These are phyloP conservation scores for Apodospora peruviana DNA, from an alignment of 495 filamentous ascomycete genomes.

Conservation along the genomic window DNA sequence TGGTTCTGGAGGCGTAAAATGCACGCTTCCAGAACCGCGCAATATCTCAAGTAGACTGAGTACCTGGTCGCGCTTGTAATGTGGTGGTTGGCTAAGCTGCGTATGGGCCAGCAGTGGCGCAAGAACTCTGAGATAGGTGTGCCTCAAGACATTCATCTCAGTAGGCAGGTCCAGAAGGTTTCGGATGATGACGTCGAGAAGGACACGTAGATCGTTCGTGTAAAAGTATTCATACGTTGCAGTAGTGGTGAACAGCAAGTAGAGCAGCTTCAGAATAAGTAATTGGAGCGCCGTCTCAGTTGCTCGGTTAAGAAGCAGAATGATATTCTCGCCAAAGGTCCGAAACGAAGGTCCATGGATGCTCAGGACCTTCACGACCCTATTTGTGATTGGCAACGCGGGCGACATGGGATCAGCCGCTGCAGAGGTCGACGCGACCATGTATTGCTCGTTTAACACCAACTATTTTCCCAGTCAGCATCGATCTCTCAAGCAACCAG, in stretches of 20 bases:
- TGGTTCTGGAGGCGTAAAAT: constrained; percentile 87
- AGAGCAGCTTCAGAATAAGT: constrained; percentile 89
- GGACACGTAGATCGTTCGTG: constrained; percentile 90
- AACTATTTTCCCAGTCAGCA: constrained; percentile 48
- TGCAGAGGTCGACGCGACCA: constrained; percentile 64
- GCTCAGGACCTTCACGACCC: constrained; percentile 84
- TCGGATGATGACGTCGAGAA: constrained; percentile 92
- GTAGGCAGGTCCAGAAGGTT: constrained; percentile 90
- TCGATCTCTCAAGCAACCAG: background rate
- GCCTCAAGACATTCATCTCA: constrained; percentile 71
- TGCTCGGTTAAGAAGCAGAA: constrained; percentile 91
- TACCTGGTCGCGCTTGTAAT: constrained; percentile 91
- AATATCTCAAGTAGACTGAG: constrained; percentile 67
- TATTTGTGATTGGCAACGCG: constrained; percentile 67
- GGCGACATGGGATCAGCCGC: constrained; percentile 47
- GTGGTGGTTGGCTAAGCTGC: constrained; percentile 73
- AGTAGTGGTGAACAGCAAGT: constrained; percentile 86
- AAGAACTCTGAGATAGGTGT: constrained; percentile 96
- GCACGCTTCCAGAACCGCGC: constrained; percentile 53
- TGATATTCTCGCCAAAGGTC: constrained; percentile 97
- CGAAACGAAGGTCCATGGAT: constrained; percentile 73
- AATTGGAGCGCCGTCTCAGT: constrained; percentile 89
- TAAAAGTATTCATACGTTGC: constrained; percentile 97
- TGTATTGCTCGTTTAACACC: constrained; percentile 96
- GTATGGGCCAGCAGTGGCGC: constrained; percentile 88